phyloP scores from a whole-genome alignment of 164 flowering plant genomes.

The Aristolochia californica region DNA sequence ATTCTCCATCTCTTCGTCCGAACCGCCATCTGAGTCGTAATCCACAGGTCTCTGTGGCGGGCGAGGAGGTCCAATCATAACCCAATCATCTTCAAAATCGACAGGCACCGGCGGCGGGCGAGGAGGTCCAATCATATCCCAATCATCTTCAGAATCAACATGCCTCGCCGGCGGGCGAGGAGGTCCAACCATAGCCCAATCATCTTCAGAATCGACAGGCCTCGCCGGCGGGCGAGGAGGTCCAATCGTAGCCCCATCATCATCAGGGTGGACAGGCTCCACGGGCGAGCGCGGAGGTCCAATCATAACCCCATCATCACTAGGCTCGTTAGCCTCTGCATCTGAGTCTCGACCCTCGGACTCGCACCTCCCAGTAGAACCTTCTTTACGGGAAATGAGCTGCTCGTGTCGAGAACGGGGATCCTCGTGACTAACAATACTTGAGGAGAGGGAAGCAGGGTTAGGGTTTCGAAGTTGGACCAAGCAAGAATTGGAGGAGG shows the following conservation, averaged over 20 bases:
- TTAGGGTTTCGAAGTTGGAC: constrained; percentile 33
- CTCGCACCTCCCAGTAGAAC: background rate
- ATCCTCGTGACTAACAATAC: background rate
- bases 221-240: constrained; percentile 44
- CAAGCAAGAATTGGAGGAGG: constrained; percentile 45
- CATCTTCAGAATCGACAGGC: no score
- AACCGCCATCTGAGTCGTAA: constrained; percentile 22
- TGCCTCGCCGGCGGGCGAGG: constrained; percentile 9
- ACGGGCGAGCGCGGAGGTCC: constrained; percentile 14
- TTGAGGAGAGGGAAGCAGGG: constrained; percentile 2
- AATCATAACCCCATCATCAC: constrained; percentile 14
- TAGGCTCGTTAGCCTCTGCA: constrained; percentile 7
- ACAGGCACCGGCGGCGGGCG: constrained; percentile 34
- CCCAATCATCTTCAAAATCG: no score
- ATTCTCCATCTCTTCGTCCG: constrained; percentile 29
- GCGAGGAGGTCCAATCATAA: constrained; percentile 13
- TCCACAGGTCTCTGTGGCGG: constrained; percentile 11
- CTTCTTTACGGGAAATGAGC: background rate
- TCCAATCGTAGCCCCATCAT: constrained; percentile 39
- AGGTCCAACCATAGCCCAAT: constrained; percentile 4
- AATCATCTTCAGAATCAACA: constrained; percentile 24
- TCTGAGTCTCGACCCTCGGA: background rate
- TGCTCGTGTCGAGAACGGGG: background rate
- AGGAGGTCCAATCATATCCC: constrained; percentile 54
- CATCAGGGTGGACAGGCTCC: constrained; percentile 16